Percentiles rank a stretch among this genome's conserved stretches.
Conservation (phyloP, 2,329 filamentous ascomycete genomes). For the Colletotrichum tanaceti region DNA sequence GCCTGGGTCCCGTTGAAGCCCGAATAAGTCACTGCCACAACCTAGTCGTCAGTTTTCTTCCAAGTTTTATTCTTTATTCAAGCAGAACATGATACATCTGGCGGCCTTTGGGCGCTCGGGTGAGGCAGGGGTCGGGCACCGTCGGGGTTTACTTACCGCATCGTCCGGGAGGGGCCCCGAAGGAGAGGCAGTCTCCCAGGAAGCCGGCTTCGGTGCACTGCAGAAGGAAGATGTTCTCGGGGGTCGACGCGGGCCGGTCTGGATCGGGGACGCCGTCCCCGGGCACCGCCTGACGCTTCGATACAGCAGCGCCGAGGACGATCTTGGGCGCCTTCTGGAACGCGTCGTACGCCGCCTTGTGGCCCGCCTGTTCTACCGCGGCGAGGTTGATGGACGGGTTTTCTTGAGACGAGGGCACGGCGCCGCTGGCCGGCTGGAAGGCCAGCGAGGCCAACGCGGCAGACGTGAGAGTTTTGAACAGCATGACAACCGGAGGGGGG, state of each 20-base stretch:
- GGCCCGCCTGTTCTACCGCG: not conserved
- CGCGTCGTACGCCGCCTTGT: constrained; percentile 30
- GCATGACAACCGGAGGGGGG: constrained; percentile 20
- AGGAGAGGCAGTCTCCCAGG: constrained; percentile 22
- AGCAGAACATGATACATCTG: too few relatives aligned
- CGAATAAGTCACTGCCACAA: constrained; percentile 16
- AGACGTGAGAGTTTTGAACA: constrained; percentile 13
- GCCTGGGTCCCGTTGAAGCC: constrained; percentile 28
- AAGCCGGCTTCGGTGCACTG: constrained; percentile 33
- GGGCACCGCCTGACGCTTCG: constrained; percentile 27
- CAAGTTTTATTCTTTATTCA: too few relatives aligned
- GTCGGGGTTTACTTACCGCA: constrained; percentile 33
- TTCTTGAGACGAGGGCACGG: not conserved
- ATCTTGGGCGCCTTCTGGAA: constrained; percentile 22
- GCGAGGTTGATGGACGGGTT: constrained; percentile 1
- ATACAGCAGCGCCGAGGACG: not conserved
- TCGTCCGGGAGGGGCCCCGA: constrained; percentile 28
- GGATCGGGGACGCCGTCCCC: constrained; percentile 24
- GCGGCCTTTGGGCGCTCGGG: too few relatives aligned
- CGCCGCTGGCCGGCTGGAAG: not conserved
- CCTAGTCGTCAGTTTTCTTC: constrained; percentile 8
- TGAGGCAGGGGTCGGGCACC: rapidly evolving
- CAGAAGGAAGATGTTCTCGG: constrained; percentile 24
- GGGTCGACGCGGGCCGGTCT: constrained; percentile 20
- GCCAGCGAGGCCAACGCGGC: constrained; percentile 17